A percentile compares a stretch with the other conserved stretches of the same genome.
Evolutionary conservation across 768 basidiomycete species (phyloP).

Genomic region (Flagelloscypha sp.): DNA sequence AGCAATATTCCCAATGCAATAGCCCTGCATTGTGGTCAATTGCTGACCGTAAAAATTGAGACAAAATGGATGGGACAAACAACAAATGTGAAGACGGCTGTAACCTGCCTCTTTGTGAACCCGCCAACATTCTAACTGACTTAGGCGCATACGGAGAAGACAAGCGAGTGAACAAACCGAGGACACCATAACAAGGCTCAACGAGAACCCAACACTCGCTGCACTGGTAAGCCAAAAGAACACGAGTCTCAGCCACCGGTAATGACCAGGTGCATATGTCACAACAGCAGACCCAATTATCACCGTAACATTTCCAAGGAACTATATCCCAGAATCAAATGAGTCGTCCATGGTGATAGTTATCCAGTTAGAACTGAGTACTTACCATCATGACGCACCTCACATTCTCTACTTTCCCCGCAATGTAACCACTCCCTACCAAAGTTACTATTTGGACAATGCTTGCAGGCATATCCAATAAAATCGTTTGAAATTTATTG

Average conservation of each 20-base stretch:
- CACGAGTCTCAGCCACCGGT: slow-evolving; percentile 5
- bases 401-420: slow-evolving; percentile 15
- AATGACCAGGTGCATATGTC: slow-evolving; percentile 9
- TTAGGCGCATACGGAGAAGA: neutral
- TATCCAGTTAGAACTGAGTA: too few relatives aligned
- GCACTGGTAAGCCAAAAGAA: slow-evolving; percentile 13
- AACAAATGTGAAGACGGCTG: slow-evolving; percentile 21
- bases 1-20: slow-evolving; percentile 15
- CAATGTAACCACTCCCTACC: slow-evolving; percentile 11
- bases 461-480: slow-evolving; percentile 9
- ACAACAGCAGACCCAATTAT: slow-evolving; percentile 10
- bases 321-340: too few relatives aligned
- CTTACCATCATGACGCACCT: slow-evolving; percentile 16
- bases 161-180: neutral
- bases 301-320: slow-evolving; percentile 8
- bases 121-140: slow-evolving; percentile 16
- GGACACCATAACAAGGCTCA: slow-evolving; percentile 21
- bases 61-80: slow-evolving; percentile 18
- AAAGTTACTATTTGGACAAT: slow-evolving; percentile 13
- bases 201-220: slow-evolving; percentile 13
- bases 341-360: too few relatives aligned
- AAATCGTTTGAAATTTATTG: slow-evolving; percentile 11
- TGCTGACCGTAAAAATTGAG: slow-evolving; percentile 9
- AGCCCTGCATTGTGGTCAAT: too few relatives aligned
- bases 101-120: slow-evolving; percentile 21